Conservation (phyloP, 2,329 filamentous ascomycete species). For the Apiospora koreana region DNA sequence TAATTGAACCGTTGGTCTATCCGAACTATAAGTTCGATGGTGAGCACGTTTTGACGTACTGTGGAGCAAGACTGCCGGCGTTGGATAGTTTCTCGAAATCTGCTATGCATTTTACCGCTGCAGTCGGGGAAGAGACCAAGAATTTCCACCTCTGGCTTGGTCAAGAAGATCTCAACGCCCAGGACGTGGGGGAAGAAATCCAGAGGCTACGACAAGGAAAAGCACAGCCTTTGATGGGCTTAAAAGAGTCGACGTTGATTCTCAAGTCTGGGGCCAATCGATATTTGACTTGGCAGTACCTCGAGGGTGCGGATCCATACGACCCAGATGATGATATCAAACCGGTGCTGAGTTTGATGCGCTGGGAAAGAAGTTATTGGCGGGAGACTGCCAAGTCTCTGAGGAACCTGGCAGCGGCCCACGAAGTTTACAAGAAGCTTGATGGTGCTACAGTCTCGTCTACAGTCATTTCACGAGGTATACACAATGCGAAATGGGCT, state of each 20-base stretch:
- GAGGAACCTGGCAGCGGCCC: background rate
- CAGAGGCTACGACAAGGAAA: background rate
- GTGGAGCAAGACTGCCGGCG: background rate
- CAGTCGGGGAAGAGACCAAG: background rate
- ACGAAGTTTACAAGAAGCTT: background rate
- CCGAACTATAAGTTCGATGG: background rate
- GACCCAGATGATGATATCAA: background rate
- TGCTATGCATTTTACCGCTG: background rate
- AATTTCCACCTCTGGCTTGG: background rate
- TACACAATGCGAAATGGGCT: background rate
- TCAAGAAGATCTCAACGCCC: background rate
- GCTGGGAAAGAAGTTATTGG: background rate
- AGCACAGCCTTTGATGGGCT: background rate
- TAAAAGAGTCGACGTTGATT: background rate
- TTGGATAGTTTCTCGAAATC: background rate
- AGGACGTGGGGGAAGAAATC: background rate
- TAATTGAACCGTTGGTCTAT: background rate
- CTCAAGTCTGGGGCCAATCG: background rate
- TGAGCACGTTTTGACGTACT: background rate
- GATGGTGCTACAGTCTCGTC: conserved; percentile 12
- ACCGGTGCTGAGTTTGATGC: conserved; percentile 2
- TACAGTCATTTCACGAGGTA: background rate
- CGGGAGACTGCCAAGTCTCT: background rate
- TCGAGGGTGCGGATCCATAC: background rate
- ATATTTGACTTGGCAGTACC: background rate